Evolutionary conservation across 371 early-diverging fungal species (phyloP), one percentile per base, ranked within the genome.

Genomic region (Mortierella sp.): DNA sequence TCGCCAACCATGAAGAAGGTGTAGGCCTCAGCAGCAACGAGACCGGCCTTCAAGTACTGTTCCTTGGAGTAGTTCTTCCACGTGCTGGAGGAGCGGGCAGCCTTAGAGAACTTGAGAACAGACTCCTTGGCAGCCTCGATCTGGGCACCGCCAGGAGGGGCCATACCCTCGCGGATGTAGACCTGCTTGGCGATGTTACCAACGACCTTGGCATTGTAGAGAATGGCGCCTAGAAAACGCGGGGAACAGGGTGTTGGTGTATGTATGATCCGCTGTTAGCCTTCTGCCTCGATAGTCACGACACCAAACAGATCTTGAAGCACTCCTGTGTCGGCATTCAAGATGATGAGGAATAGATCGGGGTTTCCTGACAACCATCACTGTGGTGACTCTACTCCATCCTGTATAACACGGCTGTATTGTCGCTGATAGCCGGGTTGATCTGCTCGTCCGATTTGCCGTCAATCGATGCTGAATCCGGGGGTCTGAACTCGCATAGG

Each of bases 1-100:
- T 91, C 91, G 68, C 91, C 91, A 54, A 91, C 61, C 53, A 88
- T 78, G 86, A 89, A 91, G 78, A 91, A 91, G 57, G 88, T 84
- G 81, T 85, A 85, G 50, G 88, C 80, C 72, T 91, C 88, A 60
- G 88, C 87, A 57, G 85, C 85, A 31, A 88, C 81, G 63, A 88
- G 81, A 66, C 86, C 82, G 66, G 85, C 88, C 62, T 61, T 60
- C 51, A 76, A 55, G 62, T 69, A 76, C 70, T 76, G 77, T 22
- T 76, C 77, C 70, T 76, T 76, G 62, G 77, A 76, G 69, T 85
- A 74, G 63, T 78, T 83, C 86, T 87, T 87, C 78, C 83, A 82
- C 47, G 80, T 78, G 50, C 68, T 71, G 56, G 81, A 58, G 54
- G 77, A 76, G 49, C 77, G 65, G 53, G 77, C 77, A n/a, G 61